A percentile compares a stretch with the other conserved stretches of the same genome.
These are phyloP conservation scores for Beauveria rudraprayagi DNA, from an alignment of 2,329 filamentous ascomycete species.

Conservation along the genomic window DNA sequence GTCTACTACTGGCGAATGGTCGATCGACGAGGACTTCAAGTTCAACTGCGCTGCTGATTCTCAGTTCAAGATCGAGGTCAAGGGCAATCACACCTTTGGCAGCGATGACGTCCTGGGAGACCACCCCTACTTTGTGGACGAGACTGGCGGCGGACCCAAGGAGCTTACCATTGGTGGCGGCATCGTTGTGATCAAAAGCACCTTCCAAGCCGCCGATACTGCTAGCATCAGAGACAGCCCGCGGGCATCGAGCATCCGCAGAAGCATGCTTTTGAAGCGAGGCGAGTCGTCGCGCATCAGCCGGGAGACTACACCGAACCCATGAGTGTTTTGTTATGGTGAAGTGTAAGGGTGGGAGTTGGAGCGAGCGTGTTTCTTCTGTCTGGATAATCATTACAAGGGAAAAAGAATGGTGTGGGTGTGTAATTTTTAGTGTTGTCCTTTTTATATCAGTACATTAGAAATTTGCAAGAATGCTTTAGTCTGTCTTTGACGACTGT, in stretches of 20 bases:
- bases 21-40: constrained; percentile 74
- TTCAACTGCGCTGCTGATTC: constrained; percentile 70
- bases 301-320: constrained; percentile 36
- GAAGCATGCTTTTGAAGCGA: constrained; percentile 49
- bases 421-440: background rate
- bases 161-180: constrained; percentile 66
- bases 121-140: constrained; percentile 83
- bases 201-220: constrained; percentile 51
- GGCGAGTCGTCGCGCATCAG: constrained; percentile 27
- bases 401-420: background rate
- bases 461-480: constrained; percentile 2
- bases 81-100: constrained; percentile 77
- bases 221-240: constrained; percentile 36
- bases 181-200: constrained; percentile 63
- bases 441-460: background rate
- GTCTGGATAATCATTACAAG: constrained; percentile 6
- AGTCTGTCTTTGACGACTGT: background rate
- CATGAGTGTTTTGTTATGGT: constrained; percentile 15
- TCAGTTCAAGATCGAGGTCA: constrained; percentile 78
- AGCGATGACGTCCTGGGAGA: constrained; percentile 81
- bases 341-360: background rate
- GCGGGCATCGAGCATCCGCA: constrained; percentile 36
- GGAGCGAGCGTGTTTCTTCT: constrained; percentile 7
- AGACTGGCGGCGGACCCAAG: constrained; percentile 65
- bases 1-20: constrained; percentile 54